These are phyloP conservation scores for Tolypocladium inflatum DNA, from an alignment of 2,329 filamentous ascomycete species.

Conservation along the genomic window DNA sequence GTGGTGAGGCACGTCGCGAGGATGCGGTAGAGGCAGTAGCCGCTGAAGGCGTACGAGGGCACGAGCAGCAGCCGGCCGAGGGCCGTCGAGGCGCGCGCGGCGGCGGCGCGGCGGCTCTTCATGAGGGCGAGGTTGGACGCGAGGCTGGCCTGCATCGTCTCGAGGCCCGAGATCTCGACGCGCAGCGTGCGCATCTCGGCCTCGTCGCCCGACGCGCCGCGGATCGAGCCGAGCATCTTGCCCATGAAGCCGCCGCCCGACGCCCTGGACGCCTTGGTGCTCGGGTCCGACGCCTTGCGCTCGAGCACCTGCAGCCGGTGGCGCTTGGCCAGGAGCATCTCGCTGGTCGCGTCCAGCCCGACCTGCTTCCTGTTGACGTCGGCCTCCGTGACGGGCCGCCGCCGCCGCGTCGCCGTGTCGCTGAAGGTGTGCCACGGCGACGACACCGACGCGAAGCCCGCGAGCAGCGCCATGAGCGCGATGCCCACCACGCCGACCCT, in stretches of 20 bases:
- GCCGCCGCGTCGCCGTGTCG: slow-evolving; percentile 39
- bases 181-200: slow-evolving; percentile 53
- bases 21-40: slow-evolving; percentile 82
- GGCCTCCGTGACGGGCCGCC: slow-evolving; percentile 57
- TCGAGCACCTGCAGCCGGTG: slow-evolving; percentile 63
- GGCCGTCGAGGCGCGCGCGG: slow-evolving; percentile 57
- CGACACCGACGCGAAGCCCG: slow-evolving; percentile 81
- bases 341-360: slow-evolving; percentile 67
- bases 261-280: slow-evolving; percentile 23
- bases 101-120: slow-evolving; percentile 51
- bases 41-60: slow-evolving; percentile 59
- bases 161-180: slow-evolving; percentile 69
- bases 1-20: slow-evolving; percentile 60
- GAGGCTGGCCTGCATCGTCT: slow-evolving; percentile 68
- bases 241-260: slow-evolving; percentile 51
- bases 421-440: slow-evolving; percentile 79
- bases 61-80: slow-evolving; percentile 55
- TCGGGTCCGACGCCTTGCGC: slow-evolving; percentile 36
- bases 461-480: slow-evolving; percentile 77
- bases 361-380: slow-evolving; percentile 71
- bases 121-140: slow-evolving; percentile 55
- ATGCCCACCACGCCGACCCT: slow-evolving; percentile 79
- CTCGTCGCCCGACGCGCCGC: slow-evolving; percentile 51
- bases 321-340: slow-evolving; percentile 69
- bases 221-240: slow-evolving; percentile 63